Conservation (phyloP, 2,329 filamentous ascomycete genomes). For the Piedraia hortae region DNA sequence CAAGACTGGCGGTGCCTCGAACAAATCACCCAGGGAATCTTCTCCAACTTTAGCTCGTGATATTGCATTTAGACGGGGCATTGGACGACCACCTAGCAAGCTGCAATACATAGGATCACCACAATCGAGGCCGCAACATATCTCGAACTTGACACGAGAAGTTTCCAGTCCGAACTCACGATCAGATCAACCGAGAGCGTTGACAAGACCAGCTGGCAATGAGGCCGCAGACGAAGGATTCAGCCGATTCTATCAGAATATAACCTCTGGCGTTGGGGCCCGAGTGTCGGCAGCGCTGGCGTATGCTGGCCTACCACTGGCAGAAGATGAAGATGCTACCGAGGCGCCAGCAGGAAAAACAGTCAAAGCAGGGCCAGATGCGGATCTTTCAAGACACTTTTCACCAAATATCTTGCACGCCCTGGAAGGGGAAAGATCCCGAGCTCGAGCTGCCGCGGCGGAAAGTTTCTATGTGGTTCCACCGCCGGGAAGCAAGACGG, state of each 20-base stretch:
- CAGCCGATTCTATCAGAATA: conserved; percentile 56
- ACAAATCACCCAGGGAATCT: conserved; percentile 5
- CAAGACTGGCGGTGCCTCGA: background rate
- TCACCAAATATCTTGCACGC: conserved; percentile 64
- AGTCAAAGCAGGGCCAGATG: conserved; percentile 15
- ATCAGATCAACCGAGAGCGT: conserved; percentile 4
- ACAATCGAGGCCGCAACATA: conserved; percentile 8
- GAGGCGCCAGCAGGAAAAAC: conserved; percentile 9
- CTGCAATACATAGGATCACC: conserved; percentile 7
- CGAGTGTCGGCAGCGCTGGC: conserved; percentile 71
- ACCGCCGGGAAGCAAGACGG: conserved; percentile 60
- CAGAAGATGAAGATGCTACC: conserved; percentile 9
- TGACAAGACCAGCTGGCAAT: too few species aligned
- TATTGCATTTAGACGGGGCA: conserved; percentile 14
- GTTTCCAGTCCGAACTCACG: conserved; percentile 8
- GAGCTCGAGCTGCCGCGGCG: conserved; percentile 17
- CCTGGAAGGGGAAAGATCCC: conserved; percentile 35
- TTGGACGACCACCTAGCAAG: conserved; percentile 8
- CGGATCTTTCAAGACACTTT: conserved; percentile 60
- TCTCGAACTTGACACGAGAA: too few species aligned
- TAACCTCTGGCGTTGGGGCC: conserved; percentile 70
- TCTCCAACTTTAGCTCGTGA: conserved; percentile 14
- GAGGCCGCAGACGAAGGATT: conserved; percentile 61
- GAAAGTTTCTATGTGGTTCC: conserved; percentile 87
- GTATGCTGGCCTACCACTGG: conserved; percentile 69